Percentiles rank a stretch among this genome's conserved stretches.
phyloP scores from a whole-genome alignment of 768 basidiomycete species.

The Lactarius pseudohatsudake region DNA sequence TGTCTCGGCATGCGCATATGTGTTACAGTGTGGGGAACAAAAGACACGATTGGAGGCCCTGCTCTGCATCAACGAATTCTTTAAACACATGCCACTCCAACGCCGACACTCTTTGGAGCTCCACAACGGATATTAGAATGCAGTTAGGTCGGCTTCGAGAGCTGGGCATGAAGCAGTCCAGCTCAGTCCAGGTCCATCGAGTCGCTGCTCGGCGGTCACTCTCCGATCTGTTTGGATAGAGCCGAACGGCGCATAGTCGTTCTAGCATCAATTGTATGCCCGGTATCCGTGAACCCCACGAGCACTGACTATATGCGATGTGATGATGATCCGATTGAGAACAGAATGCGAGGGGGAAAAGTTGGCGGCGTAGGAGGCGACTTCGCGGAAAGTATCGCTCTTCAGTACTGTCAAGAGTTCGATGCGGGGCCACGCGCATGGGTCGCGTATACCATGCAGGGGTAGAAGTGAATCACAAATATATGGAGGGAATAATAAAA shows the following conservation, averaged over 20 bases:
- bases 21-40: background rate
- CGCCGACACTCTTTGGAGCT: background rate
- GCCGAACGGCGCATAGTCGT: background rate
- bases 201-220: background rate
- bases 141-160: background rate
- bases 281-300: background rate
- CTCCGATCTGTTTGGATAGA: background rate
- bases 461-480: conserved; percentile 11
- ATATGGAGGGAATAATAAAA: conserved; percentile 23
- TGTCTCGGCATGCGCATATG: background rate
- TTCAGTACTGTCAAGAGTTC: background rate
- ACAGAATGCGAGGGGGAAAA: background rate
- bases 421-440: background rate
- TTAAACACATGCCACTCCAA: background rate
- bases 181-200: background rate
- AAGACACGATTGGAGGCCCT: background rate
- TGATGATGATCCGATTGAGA: background rate
- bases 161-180: background rate
- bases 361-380: background rate
- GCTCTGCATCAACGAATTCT: background rate
- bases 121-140: background rate
- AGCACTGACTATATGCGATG: background rate
- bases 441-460: conserved; percentile 7
- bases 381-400: background rate
- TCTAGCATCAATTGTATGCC: background rate